Evolutionary conservation across 768 basidiomycete species (phyloP).

Genomic region (Plicaturopsis crispa): DNA sequence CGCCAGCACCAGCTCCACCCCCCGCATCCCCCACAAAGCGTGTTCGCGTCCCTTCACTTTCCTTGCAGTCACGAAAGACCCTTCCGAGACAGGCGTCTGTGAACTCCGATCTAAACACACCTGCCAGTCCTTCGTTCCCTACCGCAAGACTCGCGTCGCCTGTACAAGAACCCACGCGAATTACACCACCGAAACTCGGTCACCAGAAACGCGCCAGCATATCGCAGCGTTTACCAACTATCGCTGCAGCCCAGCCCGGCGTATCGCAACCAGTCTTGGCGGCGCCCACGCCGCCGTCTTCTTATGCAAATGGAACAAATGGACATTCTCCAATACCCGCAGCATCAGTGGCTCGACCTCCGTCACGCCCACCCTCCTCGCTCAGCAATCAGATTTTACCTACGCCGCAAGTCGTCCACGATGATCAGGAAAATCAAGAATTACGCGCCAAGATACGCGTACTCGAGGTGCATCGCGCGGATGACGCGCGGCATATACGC

Average conservation of each 20-base stretch:
- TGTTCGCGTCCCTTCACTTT: conserved; percentile 34
- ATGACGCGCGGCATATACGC: conserved; percentile 78
- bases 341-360: neutral
- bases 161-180: too few species aligned
- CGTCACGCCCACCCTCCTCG: conserved; percentile 4
- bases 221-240: too few species aligned
- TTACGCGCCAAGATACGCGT: conserved; percentile 77
- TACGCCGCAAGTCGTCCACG: conserved; percentile 19
- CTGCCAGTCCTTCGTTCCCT: too few species aligned
- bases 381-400: neutral
- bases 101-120: too few species aligned
- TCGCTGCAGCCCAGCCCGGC: too few species aligned
- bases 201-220: too few species aligned
- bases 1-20: conserved; percentile 42
- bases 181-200: too few species aligned
- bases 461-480: conserved; percentile 79
- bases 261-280: too few species aligned
- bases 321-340: conserved; percentile 1
- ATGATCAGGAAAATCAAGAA: conserved; percentile 69
- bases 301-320: conserved; percentile 7
- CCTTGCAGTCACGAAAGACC: conserved; percentile 43
- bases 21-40: too few species aligned
- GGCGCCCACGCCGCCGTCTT: conserved; percentile 23
- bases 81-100: too few species aligned
- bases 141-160: too few species aligned